Base-by-base conservation (phyloP, 192 early-diverging fungal genomes). In the Podila verticillata region DNA sequence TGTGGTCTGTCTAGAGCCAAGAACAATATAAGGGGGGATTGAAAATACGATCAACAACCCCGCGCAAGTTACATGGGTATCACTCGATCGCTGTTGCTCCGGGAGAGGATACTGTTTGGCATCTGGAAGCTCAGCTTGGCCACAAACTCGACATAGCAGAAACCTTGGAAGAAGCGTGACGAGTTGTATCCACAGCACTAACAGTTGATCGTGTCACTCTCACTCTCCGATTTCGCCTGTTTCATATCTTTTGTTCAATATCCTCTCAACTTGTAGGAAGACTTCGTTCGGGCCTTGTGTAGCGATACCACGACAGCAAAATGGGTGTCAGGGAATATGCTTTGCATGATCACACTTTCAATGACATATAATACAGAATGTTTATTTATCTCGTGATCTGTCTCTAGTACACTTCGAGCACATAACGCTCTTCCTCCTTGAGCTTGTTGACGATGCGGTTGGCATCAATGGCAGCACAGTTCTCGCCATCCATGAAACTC, bases 371-470 rank as follows among this genome's bases (percentile, higher is more conserved):
- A 36, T 7, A 36, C 6, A 9, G 35, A 39, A 39, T 39, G 13
- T 39, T 39, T 39, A 35, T 8, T 35, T 39, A 13, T 39, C 10
- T 39, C n/a, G n/a, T n/a, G n/a, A n/a, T 39, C 3, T 35, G 7
- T 39, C 13, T 39, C 74, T 87, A 94, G 81, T 94, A 94, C 2
- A 98, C 97, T 84, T 98, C 97, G 34, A 98, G 87, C 24, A 97
- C 91, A 75, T 96, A 98, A 66, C 91, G 86, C 84, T 97, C 97
- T 73, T 90, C 87, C 83, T 98, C 95, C 86, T 98, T 98, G 82
- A 96, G 87, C 82, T 91, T 89, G 85, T 97, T 95, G 57, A 98
- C 89, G 39, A 89, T 82, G 74, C 90, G 91, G 74, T 70, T 83
- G 32, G 95, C 95, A 48, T 91, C 87, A 47, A 85, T 74, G 29